Evolutionary conservation across 164 flowering plant genomes (phyloP).

Genomic region (Annona cherimola): DNA sequence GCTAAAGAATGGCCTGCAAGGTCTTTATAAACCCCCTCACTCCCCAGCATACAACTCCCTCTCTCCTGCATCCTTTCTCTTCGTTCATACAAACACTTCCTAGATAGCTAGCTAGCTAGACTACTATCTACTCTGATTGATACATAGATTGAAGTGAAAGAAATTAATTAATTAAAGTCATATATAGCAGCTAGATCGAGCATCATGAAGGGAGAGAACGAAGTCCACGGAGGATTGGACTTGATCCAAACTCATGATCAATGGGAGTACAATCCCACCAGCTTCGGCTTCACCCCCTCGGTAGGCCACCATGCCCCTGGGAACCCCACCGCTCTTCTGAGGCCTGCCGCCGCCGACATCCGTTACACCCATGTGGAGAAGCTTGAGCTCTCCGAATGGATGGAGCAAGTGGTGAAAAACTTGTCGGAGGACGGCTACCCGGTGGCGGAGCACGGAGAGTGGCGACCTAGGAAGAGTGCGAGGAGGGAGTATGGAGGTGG

Average conservation of each 20-base stretch:
- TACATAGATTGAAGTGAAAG: neutral
- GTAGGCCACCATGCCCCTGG: constrained; percentile 1
- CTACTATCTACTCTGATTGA: no score
- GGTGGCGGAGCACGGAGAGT: constrained; percentile 17
- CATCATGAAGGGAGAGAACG: constrained; percentile 34
- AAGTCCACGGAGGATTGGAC: constrained; percentile 36
- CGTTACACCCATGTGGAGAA: constrained; percentile 18
- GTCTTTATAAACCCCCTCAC: constrained; percentile 10
- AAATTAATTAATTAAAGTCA: no score
- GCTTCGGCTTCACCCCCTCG: constrained; percentile 1
- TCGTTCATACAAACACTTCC: neutral
- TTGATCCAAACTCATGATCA: constrained; percentile 40
- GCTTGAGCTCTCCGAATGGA: constrained; percentile 59
- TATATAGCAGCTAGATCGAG: neutral
- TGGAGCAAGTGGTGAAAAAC: constrained; percentile 49
- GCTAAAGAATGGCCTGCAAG: constrained; percentile 19
- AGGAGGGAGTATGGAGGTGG: constrained; percentile 14
- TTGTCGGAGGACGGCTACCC: constrained; percentile 33
- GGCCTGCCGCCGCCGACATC: constrained; percentile 3
- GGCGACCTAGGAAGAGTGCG: constrained; percentile 27
- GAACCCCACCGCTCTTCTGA: constrained; percentile 11
- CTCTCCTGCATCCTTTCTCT: constrained; percentile 1
- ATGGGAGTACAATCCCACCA: constrained; percentile 31
- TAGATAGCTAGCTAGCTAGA: no score
- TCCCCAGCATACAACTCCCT: constrained; percentile 7